Evolutionary conservation across 345 rosid species (phyloP), one percentile per base, ranked within the genome.

Genomic region (Melaleuca alternifolia): DNA sequence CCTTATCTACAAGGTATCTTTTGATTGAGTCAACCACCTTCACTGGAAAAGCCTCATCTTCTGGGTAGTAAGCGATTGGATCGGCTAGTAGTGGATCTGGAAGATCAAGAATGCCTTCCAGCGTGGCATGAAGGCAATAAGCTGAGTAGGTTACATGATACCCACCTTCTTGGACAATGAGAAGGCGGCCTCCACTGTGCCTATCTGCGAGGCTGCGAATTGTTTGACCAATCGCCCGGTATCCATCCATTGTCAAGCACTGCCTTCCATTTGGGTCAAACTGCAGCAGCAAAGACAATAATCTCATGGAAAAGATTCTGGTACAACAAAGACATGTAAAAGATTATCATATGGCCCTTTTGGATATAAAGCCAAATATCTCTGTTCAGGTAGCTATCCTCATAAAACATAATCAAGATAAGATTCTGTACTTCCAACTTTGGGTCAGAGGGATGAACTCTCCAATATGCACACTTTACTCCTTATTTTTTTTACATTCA

Each of bases 201-300:
- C 85, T 90, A 65, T 94, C 91, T 20, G 96, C 93, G 62, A 94
- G 85, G 61, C 26, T 44, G 11, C 88, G 92, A 77, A 94, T 88
- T 28, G 89, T 91, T 90, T 86, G 88, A 59, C 97, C 98, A 30
- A 96, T 95, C 56, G 88, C 89, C 84, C 95, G 91, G 88, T 96
- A 97, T 15, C 99, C 98, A 79, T 85, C 92, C 98, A 95, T 93
- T 30, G 97, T 97, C 89, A 96, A 88, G 93, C 98, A 89, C 82
- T 92, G 97, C 91, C 98, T 95, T 89, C 99, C 97, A 85, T 97
- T 97, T 41, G 98, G 96, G 91, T 97, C 99, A 84, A 96, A 93
- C 98, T 97, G 87, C 88, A 88, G n/a, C 65, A 51, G 21, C 75
- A 88, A 7, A 84, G 87, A 75, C 81, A 81, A 71, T 16, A 71